Base-by-base conservation (phyloP, 2,329 filamentous ascomycete species). In the Fusarium odoratissimum region DNA sequence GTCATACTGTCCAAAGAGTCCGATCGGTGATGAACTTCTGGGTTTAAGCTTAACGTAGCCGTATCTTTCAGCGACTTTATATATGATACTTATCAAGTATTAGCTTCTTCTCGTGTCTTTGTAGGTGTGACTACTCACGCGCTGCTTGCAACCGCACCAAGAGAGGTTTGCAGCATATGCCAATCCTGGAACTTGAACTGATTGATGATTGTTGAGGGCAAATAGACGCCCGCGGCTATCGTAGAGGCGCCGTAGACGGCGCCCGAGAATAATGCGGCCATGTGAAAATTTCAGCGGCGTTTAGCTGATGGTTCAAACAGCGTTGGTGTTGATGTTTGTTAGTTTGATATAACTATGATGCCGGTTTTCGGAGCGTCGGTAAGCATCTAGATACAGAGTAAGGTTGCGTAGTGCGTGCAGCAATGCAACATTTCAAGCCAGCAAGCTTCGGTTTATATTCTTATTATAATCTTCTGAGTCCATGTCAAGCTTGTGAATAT, bases 151-250 rank as follows among this genome's bases (percentile, higher is more conserved):
- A 89, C 89, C 7, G 90, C 91, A 3, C 88, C 85, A 8, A 92
- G 80, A 75, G 93, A 92, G 14, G 86, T 85, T 79, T 91, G 87
- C 35, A 91, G 78, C 91, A 93, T 92, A 77, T 91, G 89, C 80
- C 88, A 92, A 76, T 91, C 86, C 52, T 86, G 80, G 49, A 92
- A 82, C 30, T 83, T 84, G 81, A 93, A 86, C 81, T 93, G 91
- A 13, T 84, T 81, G 63, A 89, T 79, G 73, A 93, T 90, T 51
- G 91, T 84, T 1, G 85, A 82, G 0, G 91, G 91, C 41, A 87
- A 83, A 75, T 88, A 88, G 62, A 92, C 88, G 35, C 90, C 90
- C 3, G 90, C 85, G 7, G 85, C 86, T 37, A 88, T 84, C 46
- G 92, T 84, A 61, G 90, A 88, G 16, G 87, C 87, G 51, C 91